Conservation (phyloP, 768 basidiomycete genomes). For the Pisolithus sp. region DNA sequence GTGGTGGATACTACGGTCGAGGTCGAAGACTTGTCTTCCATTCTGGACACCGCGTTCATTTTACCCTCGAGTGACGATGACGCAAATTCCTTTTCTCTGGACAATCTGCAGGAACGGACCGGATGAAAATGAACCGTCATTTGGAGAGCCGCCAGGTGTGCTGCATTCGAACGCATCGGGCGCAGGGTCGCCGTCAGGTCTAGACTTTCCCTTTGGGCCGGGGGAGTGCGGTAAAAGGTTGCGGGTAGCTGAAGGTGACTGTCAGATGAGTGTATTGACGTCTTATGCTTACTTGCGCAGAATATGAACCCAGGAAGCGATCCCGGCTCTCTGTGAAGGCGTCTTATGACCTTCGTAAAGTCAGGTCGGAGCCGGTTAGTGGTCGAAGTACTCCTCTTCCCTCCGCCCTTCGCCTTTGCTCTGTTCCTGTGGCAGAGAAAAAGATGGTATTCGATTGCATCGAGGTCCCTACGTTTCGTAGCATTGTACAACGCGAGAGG, state of each 20-base stretch:
- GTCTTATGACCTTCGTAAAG: conserved; percentile 11
- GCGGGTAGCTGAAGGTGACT: not conserved
- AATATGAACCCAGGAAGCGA: conserved; percentile 17
- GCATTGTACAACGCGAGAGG: conserved; percentile 9
- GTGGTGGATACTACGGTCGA: not conserved
- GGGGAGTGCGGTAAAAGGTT: not conserved
- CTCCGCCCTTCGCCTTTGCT: conserved; percentile 13
- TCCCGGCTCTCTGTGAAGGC: conserved; percentile 8
- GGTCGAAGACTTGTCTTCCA: not conserved
- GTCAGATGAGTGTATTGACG: not conserved
- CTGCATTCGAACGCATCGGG: not conserved
- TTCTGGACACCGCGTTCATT: not conserved
- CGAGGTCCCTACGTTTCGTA: conserved; percentile 20
- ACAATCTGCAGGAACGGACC: not conserved
- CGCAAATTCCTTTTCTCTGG: not conserved
- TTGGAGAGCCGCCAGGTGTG: not conserved
- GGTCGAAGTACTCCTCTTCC: conserved; percentile 15
- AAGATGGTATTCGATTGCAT: conserved; percentile 25
- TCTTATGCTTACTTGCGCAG: conserved; percentile 11
- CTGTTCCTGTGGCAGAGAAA: conserved; percentile 16
- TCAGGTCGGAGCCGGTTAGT: conserved; percentile 25
- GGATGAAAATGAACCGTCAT: not conserved
- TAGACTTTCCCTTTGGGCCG: not conserved
- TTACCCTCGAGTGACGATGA: not conserved
- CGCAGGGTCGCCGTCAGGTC: not conserved